Evolutionary conservation across 164 flowering plant species (phyloP).

Genomic region (Liquidambar formosana): DNA sequence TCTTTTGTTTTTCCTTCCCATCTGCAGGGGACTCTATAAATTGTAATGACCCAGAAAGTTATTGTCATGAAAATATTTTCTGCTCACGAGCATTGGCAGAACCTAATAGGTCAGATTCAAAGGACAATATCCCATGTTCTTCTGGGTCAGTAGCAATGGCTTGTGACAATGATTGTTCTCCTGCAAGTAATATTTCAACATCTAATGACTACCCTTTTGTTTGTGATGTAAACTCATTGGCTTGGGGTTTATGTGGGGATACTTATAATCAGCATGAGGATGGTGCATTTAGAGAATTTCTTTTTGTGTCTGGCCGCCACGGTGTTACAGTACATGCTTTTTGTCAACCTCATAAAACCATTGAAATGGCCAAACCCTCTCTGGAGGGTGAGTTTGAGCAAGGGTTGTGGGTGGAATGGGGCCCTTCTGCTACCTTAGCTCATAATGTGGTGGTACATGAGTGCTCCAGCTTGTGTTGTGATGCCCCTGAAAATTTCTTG

Average conservation of each 20-base stretch:
- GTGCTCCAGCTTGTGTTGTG: constrained; percentile 15
- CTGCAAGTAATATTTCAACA: constrained; percentile 21
- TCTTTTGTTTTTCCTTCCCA: not conserved
- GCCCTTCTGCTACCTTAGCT: constrained; percentile 41
- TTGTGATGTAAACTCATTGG: constrained; percentile 75
- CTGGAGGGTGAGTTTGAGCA: constrained; percentile 31
- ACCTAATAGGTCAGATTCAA: constrained; percentile 33
- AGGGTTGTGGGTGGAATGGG: constrained; percentile 96
- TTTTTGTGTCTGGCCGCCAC: constrained; percentile 70
- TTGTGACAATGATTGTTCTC: constrained; percentile 25
- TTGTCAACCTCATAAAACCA: constrained; percentile 26
- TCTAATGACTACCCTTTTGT: constrained; percentile 38
- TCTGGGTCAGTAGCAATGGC: constrained; percentile 34
- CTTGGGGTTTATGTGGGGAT: constrained; percentile 88
- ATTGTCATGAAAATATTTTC: constrained; percentile 14
- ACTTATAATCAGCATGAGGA: constrained; percentile 52
- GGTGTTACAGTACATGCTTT: constrained; percentile 90
- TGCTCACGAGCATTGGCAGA: constrained; percentile 9
- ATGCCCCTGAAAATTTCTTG: constrained; percentile 13
- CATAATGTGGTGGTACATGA: constrained; percentile 21
- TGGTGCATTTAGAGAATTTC: constrained; percentile 59
- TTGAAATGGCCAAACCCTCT: constrained; percentile 16
- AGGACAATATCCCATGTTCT: constrained; percentile 33
- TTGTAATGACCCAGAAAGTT: constrained; percentile 17
- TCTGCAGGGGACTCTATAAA: constrained; percentile 34